Conservation (phyloP, 805 yeast species). For the Cyberlindnera maclurae region DNA sequence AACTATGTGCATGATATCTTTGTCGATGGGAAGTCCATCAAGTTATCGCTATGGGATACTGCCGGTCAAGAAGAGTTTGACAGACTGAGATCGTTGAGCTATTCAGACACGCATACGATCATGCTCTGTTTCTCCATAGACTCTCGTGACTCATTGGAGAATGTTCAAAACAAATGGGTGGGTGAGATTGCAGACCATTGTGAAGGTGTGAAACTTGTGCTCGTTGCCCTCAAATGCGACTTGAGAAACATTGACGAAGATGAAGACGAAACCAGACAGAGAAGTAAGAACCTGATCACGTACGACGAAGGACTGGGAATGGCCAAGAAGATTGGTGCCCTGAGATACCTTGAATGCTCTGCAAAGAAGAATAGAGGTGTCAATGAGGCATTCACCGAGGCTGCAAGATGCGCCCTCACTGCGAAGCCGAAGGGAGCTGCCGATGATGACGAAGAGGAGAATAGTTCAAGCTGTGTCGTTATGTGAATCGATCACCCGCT, state of each 20-base stretch:
- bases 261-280: constrained; percentile 26
- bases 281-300: constrained; percentile 49
- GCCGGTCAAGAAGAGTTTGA: constrained; percentile 99
- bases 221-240: constrained; percentile 94
- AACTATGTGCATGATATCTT: constrained; percentile 96
- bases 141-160: constrained; percentile 88
- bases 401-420: constrained; percentile 91
- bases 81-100: constrained; percentile 83
- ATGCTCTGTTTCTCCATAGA: constrained; percentile 95
- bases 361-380: constrained; percentile 96
- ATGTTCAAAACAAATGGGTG: constrained; percentile 94
- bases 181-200: constrained; percentile 96
- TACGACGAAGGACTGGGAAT: constrained; percentile 92
- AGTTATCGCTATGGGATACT: constrained; percentile 93
- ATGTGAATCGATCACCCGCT: constrained; percentile 30
- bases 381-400: constrained; percentile 98
- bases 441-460: constrained; percentile 32
- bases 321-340: constrained; percentile 90
- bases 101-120: constrained; percentile 93
- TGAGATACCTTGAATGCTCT: constrained; percentile 92
- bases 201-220: constrained; percentile 88
- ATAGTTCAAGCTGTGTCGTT: constrained; percentile 30
- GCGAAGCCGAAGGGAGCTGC: constrained; percentile 77
- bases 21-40: constrained; percentile 89
- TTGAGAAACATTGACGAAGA: constrained; percentile 65